phyloP scores from a whole-genome alignment of 2,329 filamentous ascomycete genomes.

The Pseudogymnoascus sp. region DNA sequence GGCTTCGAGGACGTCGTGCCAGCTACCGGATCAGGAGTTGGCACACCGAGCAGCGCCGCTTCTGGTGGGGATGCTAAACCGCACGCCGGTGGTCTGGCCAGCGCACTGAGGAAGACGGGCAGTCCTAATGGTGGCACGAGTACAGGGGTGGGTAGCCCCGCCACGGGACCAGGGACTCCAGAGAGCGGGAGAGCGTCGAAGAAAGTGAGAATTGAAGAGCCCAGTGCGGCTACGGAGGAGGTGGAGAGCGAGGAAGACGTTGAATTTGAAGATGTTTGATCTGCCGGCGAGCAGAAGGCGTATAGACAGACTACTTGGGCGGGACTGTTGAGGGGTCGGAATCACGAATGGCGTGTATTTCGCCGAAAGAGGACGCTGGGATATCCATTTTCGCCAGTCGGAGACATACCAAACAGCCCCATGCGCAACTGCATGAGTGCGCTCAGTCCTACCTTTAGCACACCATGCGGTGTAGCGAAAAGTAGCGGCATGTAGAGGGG shows the following conservation, averaged over 20 bases:
- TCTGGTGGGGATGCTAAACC: background rate
- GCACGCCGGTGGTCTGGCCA: conserved; percentile 16
- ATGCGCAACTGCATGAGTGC: background rate
- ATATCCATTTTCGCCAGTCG: background rate
- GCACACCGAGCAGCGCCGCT: conserved; percentile 24
- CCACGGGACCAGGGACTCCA: conserved; percentile 28
- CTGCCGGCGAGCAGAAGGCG: background rate
- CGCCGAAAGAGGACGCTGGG: background rate
- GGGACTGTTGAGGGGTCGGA: background rate
- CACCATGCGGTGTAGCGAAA: background rate
- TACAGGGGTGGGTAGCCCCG: conserved; percentile 28
- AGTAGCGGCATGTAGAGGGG: background rate
- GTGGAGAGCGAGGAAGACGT: conserved; percentile 47
- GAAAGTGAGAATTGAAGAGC: conserved; percentile 50
- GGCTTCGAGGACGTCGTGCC: conserved; percentile 41
- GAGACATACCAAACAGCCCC: background rate
- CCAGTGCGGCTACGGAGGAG: conserved; percentile 31
- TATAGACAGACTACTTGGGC: background rate
- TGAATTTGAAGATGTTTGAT: conserved; percentile 51
- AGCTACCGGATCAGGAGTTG: conserved; percentile 17
- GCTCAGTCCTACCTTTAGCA: background rate
- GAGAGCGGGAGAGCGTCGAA: conserved; percentile 48
- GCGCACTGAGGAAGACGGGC: conserved; percentile 24
- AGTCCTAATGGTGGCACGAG: conserved; percentile 26
- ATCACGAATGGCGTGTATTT: background rate